These are phyloP conservation scores for Alliaria petiolata DNA, from an alignment of 345 rosid species.

Conservation along the genomic window DNA sequence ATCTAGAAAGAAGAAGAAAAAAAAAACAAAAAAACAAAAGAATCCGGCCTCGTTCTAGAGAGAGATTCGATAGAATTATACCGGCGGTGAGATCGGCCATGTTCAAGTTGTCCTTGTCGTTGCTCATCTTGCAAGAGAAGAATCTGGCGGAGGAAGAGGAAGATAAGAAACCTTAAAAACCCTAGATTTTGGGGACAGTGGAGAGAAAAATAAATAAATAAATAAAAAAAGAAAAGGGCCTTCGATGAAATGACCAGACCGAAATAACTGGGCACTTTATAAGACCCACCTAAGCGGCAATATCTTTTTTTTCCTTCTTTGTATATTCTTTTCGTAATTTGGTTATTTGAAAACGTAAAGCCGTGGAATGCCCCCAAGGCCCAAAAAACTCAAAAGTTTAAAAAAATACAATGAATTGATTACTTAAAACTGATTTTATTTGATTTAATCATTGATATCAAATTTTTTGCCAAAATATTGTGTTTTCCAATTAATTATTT, in stretches of 20 bases:
- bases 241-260: slow-evolving; percentile 9
- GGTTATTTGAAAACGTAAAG: not conserved
- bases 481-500: not conserved
- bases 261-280: slow-evolving; percentile 18
- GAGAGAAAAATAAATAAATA: not conserved
- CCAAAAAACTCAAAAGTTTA: no score
- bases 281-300: slow-evolving; percentile 3
- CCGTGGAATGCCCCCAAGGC: not conserved
- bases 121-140: slow-evolving; percentile 51
- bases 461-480: not conserved
- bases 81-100: slow-evolving; percentile 76
- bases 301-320: not conserved
- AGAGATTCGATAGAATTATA: not conserved
- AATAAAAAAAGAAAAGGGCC: not conserved
- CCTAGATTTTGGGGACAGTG: slow-evolving; percentile 41
- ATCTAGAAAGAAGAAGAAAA: not conserved
- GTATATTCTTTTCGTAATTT: not conserved
- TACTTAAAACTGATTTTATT: not conserved
- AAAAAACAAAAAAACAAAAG: not conserved
- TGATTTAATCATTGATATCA: not conserved
- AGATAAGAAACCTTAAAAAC: slow-evolving; percentile 40
- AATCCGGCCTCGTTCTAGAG: not conserved
- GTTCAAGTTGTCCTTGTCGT: slow-evolving; percentile 54
- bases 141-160: slow-evolving; percentile 7
- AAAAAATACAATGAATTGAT: no score